phyloP scores from a whole-genome alignment of 2,329 filamentous ascomycete species.

The Penicillium sp. region DNA sequence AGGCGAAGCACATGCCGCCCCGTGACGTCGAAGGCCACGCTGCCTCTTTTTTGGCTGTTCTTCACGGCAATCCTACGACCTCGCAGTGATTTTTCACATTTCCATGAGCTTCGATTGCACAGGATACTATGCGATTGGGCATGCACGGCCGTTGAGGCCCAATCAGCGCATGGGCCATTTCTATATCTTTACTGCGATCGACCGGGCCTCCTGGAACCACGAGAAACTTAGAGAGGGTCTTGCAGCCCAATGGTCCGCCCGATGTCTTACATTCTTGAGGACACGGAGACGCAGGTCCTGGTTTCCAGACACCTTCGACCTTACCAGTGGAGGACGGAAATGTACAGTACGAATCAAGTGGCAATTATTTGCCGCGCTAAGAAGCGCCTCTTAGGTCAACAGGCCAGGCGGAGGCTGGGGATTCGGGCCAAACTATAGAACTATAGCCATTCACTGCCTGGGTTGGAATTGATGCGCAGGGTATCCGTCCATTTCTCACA shows the following conservation, averaged over 20 bases:
- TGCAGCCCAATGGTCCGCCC: constrained; percentile 29
- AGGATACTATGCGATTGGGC: constrained; percentile 18
- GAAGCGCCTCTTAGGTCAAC: constrained; percentile 10
- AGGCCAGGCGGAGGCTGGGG: background rate
- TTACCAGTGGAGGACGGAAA: background rate
- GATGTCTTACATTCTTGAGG: constrained; percentile 20
- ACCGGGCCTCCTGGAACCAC: constrained; percentile 9
- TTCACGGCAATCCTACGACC: background rate
- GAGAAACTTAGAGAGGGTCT: constrained; percentile 7
- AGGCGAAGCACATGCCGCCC: constrained; percentile 18
- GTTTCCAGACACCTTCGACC: constrained; percentile 8
- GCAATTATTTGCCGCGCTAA: constrained; percentile 12
- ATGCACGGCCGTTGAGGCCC: constrained; percentile 20
- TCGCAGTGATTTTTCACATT: background rate
- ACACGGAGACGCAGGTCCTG: background rate
- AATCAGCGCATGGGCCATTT: constrained; percentile 28
- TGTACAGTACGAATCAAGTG: constrained; percentile 1
- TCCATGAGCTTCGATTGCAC: background rate
- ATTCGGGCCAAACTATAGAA: background rate
- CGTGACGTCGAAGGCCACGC: constrained; percentile 11
- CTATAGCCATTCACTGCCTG: constrained; percentile 4
- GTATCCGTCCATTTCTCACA: constrained; percentile 12
- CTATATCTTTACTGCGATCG: constrained; percentile 15
- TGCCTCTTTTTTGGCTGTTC: background rate
- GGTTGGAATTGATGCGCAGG: constrained; percentile 11